Conservation (phyloP, 805 yeast species). For the Saturnispora halmiae region DNA sequence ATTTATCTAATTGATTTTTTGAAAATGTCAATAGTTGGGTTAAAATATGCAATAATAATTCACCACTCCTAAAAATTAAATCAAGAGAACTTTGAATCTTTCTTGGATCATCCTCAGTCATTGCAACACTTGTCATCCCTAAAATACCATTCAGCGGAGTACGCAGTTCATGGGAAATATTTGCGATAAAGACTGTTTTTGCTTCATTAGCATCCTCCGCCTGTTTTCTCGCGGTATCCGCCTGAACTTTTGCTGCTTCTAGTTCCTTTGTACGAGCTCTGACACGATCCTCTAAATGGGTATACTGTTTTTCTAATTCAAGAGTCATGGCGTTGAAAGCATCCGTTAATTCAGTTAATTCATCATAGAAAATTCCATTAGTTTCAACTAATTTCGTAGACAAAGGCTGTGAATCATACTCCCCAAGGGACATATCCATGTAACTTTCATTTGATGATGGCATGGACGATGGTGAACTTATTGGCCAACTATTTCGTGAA, state of each 20-base stretch:
- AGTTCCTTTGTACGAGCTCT: conserved; percentile 76
- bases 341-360: conserved; percentile 75
- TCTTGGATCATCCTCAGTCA: conserved; percentile 68
- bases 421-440: not conserved
- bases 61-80: conserved; percentile 86
- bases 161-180: conserved; percentile 87
- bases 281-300: conserved; percentile 81
- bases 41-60: conserved; percentile 74
- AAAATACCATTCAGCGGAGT: conserved; percentile 94
- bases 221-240: conserved; percentile 34
- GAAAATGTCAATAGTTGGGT: conserved; percentile 88
- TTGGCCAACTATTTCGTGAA: conserved; percentile 10
- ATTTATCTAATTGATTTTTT: conserved; percentile 78
- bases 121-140: conserved; percentile 90
- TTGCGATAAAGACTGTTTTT: conserved; percentile 86
- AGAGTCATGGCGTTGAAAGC: conserved; percentile 90
- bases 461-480: conserved; percentile 7
- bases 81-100: conserved; percentile 69
- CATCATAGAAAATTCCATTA: conserved; percentile 57
- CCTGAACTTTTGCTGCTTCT: conserved; percentile 79
- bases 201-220: conserved; percentile 91
- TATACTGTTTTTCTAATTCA: conserved; percentile 75
- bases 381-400: conserved; percentile 21
- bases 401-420: conserved; percentile 8
- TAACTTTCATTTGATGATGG: conserved; percentile 14